phyloP scores from a whole-genome alignment of 192 early-diverging fungal genomes.

The Coemansia sp. region DNA sequence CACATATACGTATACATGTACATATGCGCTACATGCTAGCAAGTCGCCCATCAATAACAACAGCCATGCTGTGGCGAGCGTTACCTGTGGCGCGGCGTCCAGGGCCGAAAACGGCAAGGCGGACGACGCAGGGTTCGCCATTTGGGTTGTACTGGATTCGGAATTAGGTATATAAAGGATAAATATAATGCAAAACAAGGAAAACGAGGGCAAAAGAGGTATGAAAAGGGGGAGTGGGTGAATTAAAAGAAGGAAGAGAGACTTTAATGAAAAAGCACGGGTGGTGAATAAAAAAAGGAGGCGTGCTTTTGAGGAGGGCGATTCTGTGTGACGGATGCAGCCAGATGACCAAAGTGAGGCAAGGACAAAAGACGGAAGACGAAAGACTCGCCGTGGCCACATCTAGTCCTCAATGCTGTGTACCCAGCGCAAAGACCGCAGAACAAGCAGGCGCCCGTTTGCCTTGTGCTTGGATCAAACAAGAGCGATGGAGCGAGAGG shows the following conservation, averaged over 20 bases:
- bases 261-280: constrained; percentile 2
- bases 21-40: neutral
- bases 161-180: constrained; percentile 8
- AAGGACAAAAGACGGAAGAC: too few relatives aligned
- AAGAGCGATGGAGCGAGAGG: too few relatives aligned
- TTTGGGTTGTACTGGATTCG: constrained; percentile 4
- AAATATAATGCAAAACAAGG: constrained; percentile 6
- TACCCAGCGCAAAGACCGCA: neutral
- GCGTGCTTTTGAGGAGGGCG: too few relatives aligned
- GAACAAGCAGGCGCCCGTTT: neutral
- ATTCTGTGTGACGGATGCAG: neutral
- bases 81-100: constrained; percentile 35
- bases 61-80: neutral
- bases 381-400: too few relatives aligned
- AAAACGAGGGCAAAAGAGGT: constrained; percentile 3
- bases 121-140: constrained; percentile 43
- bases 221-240: neutral
- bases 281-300: neutral
- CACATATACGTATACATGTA: too few relatives aligned
- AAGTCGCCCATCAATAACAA: neutral
- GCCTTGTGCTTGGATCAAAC: too few relatives aligned
- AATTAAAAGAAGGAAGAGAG: constrained; percentile 1
- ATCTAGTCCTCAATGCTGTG: neutral
- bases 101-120: constrained; percentile 36
- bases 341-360: neutral